A percentile compares a stretch with the other conserved stretches of the same genome.
phyloP scores from a whole-genome alignment of 352 stramenopile genomes.

The Globisporangium nunn region DNA sequence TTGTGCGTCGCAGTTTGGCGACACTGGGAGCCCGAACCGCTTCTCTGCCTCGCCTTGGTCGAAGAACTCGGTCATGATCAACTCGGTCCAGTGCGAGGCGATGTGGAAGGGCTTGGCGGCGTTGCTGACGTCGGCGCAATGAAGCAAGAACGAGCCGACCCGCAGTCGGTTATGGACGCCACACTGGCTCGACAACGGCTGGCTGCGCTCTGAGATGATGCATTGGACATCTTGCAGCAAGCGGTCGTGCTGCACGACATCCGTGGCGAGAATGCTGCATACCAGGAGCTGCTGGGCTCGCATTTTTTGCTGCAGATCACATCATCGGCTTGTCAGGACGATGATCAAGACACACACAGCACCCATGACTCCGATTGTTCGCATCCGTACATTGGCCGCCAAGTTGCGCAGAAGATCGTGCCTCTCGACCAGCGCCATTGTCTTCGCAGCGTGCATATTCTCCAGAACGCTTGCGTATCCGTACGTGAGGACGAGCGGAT shows the following conservation, averaged over 20 bases:
- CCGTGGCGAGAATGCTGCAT: slow-evolving; percentile 18
- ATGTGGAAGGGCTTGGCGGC: slow-evolving; percentile 18
- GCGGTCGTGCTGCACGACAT: slow-evolving; percentile 15
- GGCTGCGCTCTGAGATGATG: not conserved
- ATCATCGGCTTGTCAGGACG: not conserved
- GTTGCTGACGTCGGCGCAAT: slow-evolving; percentile 28
- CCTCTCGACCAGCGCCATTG: slow-evolving; percentile 11
- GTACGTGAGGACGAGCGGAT: slow-evolving; percentile 14
- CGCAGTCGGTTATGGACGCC: slow-evolving; percentile 6
- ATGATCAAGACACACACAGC: too few species aligned
- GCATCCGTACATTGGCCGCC: slow-evolving; percentile 3
- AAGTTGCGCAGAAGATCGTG: slow-evolving; percentile 13
- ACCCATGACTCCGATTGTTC: not conserved
- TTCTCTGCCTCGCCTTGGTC: slow-evolving; percentile 22
- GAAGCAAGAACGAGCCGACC: slow-evolving; percentile 21
- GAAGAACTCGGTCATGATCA: slow-evolving; percentile 23
- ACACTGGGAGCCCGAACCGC: slow-evolving; percentile 12
- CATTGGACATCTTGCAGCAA: slow-evolving; percentile 10
- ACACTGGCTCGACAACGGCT: not conserved
- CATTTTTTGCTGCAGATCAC: slow-evolving; percentile 9
- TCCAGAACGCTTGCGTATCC: slow-evolving; percentile 17
- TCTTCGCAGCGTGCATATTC: slow-evolving; percentile 24
- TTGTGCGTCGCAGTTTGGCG: slow-evolving; percentile 14
- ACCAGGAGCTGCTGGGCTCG: slow-evolving; percentile 18
- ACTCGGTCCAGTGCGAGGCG: slow-evolving; percentile 16